Evolutionary conservation across 305 asterid genomes (phyloP).

Genomic region (Ilex paraguariensis): DNA sequence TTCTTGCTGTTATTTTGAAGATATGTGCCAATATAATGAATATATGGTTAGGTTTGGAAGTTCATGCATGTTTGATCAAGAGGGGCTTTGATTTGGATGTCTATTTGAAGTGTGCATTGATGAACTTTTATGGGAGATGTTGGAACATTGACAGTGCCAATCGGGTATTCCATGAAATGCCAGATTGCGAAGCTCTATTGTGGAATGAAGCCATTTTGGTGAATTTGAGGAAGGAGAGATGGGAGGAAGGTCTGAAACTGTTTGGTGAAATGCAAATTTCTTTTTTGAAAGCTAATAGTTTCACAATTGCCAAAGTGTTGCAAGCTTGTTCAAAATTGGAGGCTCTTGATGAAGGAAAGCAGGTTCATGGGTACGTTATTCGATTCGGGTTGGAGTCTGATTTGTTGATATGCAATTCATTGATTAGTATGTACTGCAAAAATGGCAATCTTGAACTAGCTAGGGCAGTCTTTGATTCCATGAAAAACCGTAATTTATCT

Average conservation of each 20-base stretch:
- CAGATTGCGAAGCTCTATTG: slow-evolving; percentile 17
- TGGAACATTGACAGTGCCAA: slow-evolving; percentile 27
- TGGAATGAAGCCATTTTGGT: slow-evolving; percentile 42
- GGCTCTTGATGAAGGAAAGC: slow-evolving; percentile 28
- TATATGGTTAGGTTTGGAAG: slow-evolving; percentile 27
- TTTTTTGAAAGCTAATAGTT: slow-evolving; percentile 22
- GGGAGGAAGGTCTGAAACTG: slow-evolving; percentile 24
- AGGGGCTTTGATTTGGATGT: slow-evolving; percentile 31
- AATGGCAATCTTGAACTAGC: slow-evolving; percentile 21
- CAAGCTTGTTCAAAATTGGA: slow-evolving; percentile 38
- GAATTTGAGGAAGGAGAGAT: slow-evolving; percentile 28
- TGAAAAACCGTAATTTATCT: slow-evolving; percentile 29
- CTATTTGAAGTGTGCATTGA: slow-evolving; percentile 32
- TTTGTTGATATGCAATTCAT: slow-evolving; percentile 25
- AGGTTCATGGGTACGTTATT: slow-evolving; percentile 41
- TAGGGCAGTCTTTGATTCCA: slow-evolving; percentile 30
- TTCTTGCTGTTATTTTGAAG: slow-evolving; percentile 24
- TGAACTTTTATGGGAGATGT: slow-evolving; percentile 41
- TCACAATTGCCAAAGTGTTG: slow-evolving; percentile 27
- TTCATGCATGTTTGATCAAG: slow-evolving; percentile 38
- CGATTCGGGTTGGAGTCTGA: slow-evolving; percentile 27
- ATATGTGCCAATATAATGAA: slow-evolving; percentile 26
- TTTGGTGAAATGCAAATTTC: slow-evolving; percentile 27
- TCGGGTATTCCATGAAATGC: slow-evolving; percentile 24
- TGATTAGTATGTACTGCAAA: slow-evolving; percentile 38